Percentiles rank a stretch among this genome's conserved stretches.
These are phyloP conservation scores for Cinnamomum micranthum DNA, from an alignment of 164 flowering plant species.

Conservation along the genomic window DNA sequence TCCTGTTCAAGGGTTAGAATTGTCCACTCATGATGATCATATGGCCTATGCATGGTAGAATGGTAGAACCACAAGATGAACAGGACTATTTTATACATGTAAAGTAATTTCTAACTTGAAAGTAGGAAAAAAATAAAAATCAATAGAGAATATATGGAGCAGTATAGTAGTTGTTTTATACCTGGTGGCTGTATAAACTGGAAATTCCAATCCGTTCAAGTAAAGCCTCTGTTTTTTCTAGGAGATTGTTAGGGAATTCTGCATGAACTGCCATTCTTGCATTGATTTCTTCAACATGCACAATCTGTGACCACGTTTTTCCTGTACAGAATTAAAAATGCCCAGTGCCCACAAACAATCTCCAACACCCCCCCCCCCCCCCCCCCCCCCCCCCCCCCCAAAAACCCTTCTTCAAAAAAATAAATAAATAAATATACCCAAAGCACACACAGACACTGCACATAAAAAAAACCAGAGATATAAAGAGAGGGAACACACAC, in stretches of 20 bases:
- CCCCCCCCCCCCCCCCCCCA: no score
- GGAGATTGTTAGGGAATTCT: constrained; percentile 60
- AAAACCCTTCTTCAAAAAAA: no score
- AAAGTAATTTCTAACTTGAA: neutral
- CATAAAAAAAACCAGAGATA: neutral
- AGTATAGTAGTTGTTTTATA: constrained; percentile 19
- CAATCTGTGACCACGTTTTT: constrained; percentile 46
- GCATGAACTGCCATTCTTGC: constrained; percentile 52
- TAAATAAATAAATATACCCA: no score
- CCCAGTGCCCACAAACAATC: neutral
- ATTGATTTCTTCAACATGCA: constrained; percentile 68
- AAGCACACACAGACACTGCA: neutral
- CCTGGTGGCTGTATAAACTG: constrained; percentile 88
- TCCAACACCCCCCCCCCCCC: no score
- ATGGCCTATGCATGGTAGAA: neutral
- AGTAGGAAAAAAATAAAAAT: no score
- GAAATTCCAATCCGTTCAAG: constrained; percentile 58
- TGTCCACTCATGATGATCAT: neutral
- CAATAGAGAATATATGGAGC: neutral
- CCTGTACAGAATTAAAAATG: neutral
- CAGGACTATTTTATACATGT: neutral
- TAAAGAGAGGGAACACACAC: no score
- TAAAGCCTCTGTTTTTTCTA: constrained; percentile 42
- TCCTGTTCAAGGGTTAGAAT: neutral
- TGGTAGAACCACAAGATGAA: neutral